phyloP scores from a whole-genome alignment of 2,329 filamentous ascomycete species.

The Talaromyces piceae region DNA sequence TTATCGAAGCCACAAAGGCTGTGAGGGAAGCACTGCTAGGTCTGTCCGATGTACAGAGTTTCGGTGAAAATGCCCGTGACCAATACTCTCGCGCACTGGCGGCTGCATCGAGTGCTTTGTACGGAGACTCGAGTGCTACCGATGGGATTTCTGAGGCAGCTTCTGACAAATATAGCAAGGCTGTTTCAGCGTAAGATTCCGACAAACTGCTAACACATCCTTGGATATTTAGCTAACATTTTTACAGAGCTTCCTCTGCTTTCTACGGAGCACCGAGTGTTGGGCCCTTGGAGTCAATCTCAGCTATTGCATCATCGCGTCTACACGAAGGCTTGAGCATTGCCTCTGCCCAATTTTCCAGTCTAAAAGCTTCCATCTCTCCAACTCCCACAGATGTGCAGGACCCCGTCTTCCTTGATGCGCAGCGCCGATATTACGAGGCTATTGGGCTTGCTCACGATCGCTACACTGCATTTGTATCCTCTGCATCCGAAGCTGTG shows the following conservation, averaged over 20 bases:
- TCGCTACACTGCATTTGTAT: slow-evolving; percentile 67
- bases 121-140: slow-evolving; percentile 40
- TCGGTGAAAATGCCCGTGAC: slow-evolving; percentile 46
- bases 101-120: slow-evolving; percentile 51
- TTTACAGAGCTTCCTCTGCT: slow-evolving; percentile 44
- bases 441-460: slow-evolving; percentile 71
- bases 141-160: slow-evolving; percentile 43
- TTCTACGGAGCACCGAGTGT: slow-evolving; percentile 53
- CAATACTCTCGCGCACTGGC: slow-evolving; percentile 51
- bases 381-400: slow-evolving; percentile 55
- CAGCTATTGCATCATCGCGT: slow-evolving; percentile 61
- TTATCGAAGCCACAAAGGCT: slow-evolving; percentile 47
- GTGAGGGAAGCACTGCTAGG: slow-evolving; percentile 50
- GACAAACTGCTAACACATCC: too few species aligned
- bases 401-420: slow-evolving; percentile 50
- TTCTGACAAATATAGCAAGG: slow-evolving; percentile 48
- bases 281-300: slow-evolving; percentile 49
- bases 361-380: slow-evolving; percentile 56
- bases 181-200: slow-evolving; percentile 48
- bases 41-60: slow-evolving; percentile 39
- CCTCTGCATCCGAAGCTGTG: slow-evolving; percentile 62
- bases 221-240: slow-evolving; percentile 10
- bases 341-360: slow-evolving; percentile 65
- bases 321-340: slow-evolving; percentile 62
- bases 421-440: slow-evolving; percentile 66